phyloP scores from a whole-genome alignment of 2,329 filamentous ascomycete genomes.

The Colletotrichum destructivum region DNA sequence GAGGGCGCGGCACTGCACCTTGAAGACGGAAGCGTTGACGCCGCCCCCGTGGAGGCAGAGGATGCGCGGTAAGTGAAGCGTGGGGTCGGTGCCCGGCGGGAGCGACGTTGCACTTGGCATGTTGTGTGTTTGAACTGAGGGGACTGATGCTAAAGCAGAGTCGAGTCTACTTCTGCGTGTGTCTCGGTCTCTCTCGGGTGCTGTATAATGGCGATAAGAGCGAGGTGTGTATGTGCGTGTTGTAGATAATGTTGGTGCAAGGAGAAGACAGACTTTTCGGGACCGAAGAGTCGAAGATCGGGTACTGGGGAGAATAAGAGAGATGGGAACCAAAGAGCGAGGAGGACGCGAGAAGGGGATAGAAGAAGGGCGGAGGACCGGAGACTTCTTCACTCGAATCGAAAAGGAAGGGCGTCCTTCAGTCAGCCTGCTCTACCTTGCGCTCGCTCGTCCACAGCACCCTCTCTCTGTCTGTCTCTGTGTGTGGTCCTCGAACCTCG shows the following conservation, averaged over 20 bases:
- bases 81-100: constrained; percentile 30
- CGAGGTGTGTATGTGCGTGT: neutral
- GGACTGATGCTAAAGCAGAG: neutral
- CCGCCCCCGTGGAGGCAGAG: constrained; percentile 88
- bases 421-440: constrained; percentile 1
- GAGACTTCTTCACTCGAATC: neutral
- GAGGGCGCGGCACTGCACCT: constrained; percentile 74
- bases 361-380: constrained; percentile 13
- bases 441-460: constrained; percentile 4
- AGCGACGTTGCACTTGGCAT: constrained; percentile 35
- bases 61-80: constrained; percentile 70
- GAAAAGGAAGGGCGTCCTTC: neutral
- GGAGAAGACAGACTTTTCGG: constrained; percentile 1
- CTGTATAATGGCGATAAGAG: neutral
- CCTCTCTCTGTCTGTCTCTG: neutral
- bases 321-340: constrained; percentile 15
- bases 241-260: constrained; percentile 1
- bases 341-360: constrained; percentile 10
- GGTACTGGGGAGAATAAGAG: neutral
- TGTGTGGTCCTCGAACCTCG: too few species aligned
- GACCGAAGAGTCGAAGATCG: constrained; percentile 17
- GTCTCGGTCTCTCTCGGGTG: neutral
- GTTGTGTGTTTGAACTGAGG: neutral
- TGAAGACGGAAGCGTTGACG: constrained; percentile 79
- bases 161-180: neutral